These are phyloP conservation scores for Quercus dentata DNA, from an alignment of 306 rosid genomes.

Conservation along the genomic window DNA sequence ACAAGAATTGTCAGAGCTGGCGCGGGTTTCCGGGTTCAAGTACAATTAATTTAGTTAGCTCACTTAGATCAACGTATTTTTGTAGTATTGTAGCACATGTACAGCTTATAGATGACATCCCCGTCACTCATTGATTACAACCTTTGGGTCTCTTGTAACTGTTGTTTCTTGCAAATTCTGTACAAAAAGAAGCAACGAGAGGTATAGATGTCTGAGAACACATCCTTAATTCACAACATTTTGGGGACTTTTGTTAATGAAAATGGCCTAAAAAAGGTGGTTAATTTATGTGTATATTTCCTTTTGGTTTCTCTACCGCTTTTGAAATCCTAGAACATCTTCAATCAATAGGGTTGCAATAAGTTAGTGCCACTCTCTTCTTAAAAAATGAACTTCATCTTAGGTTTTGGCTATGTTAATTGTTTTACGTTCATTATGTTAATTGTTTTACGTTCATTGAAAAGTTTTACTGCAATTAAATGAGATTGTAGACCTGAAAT, in stretches of 20 bases:
- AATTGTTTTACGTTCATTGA: too few relatives aligned
- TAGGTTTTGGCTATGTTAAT: too few relatives aligned
- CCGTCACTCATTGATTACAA: not conserved
- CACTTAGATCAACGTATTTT: slow-evolving; percentile 7
- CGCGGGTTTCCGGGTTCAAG: slow-evolving; percentile 50
- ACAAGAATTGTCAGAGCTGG: slow-evolving; percentile 59
- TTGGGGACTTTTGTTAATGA: not conserved
- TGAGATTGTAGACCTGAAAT: fast-evolving
- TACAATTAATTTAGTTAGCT: slow-evolving; percentile 36
- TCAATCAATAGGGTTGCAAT: too few relatives aligned
- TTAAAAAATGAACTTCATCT: too few relatives aligned
- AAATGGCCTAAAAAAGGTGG: not conserved
- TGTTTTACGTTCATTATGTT: too few relatives aligned
- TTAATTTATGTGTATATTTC: too few relatives aligned
- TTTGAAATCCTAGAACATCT: too few relatives aligned
- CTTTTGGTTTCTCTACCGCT: too few relatives aligned
- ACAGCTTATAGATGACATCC: slow-evolving; percentile 25
- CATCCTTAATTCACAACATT: not conserved
- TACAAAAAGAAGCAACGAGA: not conserved
- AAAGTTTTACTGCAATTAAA: too few relatives aligned
- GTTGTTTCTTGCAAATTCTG: not conserved
- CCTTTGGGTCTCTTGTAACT: not conserved
- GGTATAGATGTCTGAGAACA: not conserved
- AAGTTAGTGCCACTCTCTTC: too few relatives aligned
- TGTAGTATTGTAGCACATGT: slow-evolving; percentile 19